A percentile compares a stretch with the other conserved stretches of the same genome.
Conservation (phyloP, 345 rosid genomes). For the Dipteronia dyeriana region DNA sequence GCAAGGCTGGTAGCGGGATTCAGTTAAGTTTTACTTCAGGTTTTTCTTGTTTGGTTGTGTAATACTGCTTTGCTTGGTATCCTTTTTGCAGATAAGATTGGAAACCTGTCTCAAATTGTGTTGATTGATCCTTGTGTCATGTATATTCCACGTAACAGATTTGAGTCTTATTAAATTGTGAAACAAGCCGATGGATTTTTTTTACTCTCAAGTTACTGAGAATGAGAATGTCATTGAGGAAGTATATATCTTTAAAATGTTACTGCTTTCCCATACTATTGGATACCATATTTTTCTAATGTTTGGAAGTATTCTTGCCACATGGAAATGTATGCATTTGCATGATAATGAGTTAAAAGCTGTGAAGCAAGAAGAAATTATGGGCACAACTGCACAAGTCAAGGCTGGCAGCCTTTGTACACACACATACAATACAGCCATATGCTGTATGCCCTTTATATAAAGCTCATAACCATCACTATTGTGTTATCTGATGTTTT, state of each 20-base stretch:
- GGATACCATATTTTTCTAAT: not conserved
- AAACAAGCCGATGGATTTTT: not conserved
- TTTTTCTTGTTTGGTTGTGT: conserved; percentile 14
- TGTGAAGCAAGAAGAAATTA: not conserved
- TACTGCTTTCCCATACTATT: not conserved
- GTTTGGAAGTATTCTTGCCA: not conserved
- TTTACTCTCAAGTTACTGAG: not conserved
- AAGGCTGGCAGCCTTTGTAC: not conserved
- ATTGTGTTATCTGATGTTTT: not conserved
- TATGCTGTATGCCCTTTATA: not conserved
- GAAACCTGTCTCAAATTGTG: not conserved
- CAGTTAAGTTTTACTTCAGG: conserved; percentile 54
- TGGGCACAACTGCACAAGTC: not conserved
- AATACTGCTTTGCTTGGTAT: not conserved
- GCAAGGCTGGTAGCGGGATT: conserved; percentile 80
- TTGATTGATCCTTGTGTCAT: conserved; percentile 4
- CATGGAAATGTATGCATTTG: not conserved
- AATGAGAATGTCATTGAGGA: not conserved
- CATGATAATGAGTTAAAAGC: not conserved
- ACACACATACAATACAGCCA: not conserved
- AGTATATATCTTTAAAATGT: not conserved
- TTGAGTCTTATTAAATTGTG: not conserved
- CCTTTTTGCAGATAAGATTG: not conserved
- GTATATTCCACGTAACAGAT: not conserved
- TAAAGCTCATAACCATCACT: not conserved